Conservation (phyloP, 106 monocot genomes). For the Dendrobium huoshanense region DNA sequence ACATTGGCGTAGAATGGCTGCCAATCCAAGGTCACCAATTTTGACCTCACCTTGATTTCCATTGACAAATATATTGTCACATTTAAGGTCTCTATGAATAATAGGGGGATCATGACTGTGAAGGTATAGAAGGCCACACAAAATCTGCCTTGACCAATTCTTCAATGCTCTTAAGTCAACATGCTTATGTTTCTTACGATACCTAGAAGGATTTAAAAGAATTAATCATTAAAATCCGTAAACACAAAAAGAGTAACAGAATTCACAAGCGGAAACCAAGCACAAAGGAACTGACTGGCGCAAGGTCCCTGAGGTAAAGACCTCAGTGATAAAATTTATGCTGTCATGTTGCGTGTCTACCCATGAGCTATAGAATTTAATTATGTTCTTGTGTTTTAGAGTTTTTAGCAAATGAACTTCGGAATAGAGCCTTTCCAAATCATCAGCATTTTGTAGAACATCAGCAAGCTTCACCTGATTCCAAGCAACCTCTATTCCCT, state of each 20-base stretch:
- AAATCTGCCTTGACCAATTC: constrained; percentile 68
- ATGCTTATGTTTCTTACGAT: constrained; percentile 52
- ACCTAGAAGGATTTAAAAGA: constrained; percentile 18
- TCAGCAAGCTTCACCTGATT: constrained; percentile 61
- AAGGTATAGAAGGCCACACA: constrained; percentile 57
- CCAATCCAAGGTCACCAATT: constrained; percentile 76
- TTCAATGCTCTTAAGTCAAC: constrained; percentile 56
- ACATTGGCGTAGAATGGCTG: constrained; percentile 51
- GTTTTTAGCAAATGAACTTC: constrained; percentile 71
- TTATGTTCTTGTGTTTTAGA: constrained; percentile 67
- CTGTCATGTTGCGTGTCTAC: constrained; percentile 33
- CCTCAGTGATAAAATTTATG: constrained; percentile 69
- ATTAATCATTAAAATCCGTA: not conserved
- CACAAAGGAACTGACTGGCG: constrained; percentile 37
- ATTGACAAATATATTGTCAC: constrained; percentile 75
- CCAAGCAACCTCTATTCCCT: constrained; percentile 83
- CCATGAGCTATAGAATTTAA: constrained; percentile 65
- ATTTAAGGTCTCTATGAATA: constrained; percentile 69
- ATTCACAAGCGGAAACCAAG: not conserved
- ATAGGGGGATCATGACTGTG: constrained; percentile 64
- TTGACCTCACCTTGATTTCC: constrained; percentile 78
- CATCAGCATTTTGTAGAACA: constrained; percentile 29
- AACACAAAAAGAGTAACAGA: not conserved
- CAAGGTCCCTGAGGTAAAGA: constrained; percentile 73
- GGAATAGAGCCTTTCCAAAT: constrained; percentile 49